Conservation (phyloP, 2,329 filamentous ascomycete genomes). For the Intubia oerlemansii region DNA sequence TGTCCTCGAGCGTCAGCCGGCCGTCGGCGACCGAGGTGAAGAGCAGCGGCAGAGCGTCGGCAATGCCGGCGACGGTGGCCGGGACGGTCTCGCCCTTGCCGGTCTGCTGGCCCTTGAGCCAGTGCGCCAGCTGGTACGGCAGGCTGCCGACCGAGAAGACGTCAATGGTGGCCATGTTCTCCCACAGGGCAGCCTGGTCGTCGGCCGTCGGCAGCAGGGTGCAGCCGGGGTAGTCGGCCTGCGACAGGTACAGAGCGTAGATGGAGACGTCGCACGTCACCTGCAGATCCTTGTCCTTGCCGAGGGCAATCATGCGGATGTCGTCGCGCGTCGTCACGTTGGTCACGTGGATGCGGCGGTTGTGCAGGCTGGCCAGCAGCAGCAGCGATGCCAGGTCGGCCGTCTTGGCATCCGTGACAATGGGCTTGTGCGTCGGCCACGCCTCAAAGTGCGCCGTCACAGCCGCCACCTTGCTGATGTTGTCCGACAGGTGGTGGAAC, state of each 20-base stretch:
- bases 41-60: constrained; percentile 52
- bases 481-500: constrained; percentile 62
- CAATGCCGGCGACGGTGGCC: constrained; percentile 39
- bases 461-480: constrained; percentile 65
- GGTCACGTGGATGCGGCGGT: constrained; percentile 57
- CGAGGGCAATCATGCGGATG: constrained; percentile 53
- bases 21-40: constrained; percentile 58
- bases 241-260: constrained; percentile 56
- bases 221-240: constrained; percentile 47
- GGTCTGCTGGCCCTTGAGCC: constrained; percentile 17
- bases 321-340: constrained; percentile 67
- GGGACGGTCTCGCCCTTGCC: not conserved
- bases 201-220: constrained; percentile 40
- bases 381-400: constrained; percentile 55
- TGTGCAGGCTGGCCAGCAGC: constrained; percentile 57
- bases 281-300: constrained; percentile 62
- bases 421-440: constrained; percentile 60
- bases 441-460: constrained; percentile 60
- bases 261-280: constrained; percentile 70
- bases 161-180: constrained; percentile 50
- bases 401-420: constrained; percentile 61
- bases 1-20: constrained; percentile 50
- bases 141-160: constrained; percentile 62
- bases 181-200: constrained; percentile 57
- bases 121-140: constrained; percentile 50